A percentile compares a stretch with the other conserved stretches of the same genome.
phyloP scores from a whole-genome alignment of 768 basidiomycete species.

The Mycena venus region DNA sequence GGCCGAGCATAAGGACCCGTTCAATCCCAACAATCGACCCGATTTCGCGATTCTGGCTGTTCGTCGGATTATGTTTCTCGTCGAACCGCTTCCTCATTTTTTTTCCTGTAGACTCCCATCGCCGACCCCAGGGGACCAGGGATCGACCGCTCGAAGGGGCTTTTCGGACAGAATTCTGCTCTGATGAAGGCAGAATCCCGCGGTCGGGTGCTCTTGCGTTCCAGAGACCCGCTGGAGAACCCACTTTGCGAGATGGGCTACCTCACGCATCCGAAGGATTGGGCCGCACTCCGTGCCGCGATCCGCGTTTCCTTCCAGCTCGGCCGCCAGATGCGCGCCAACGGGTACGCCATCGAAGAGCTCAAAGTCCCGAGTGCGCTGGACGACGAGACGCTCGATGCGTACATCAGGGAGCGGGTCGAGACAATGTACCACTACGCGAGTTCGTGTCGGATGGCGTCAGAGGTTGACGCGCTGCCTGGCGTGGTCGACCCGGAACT shows the following conservation, averaged over 20 bases:
- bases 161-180: constrained; percentile 12
- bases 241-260: constrained; percentile 14
- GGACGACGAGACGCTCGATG: constrained; percentile 52
- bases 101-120: not conserved
- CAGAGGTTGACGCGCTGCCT: constrained; percentile 41
- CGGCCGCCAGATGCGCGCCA: constrained; percentile 4
- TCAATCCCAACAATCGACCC: not conserved
- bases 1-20: not conserved
- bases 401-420: constrained; percentile 54
- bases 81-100: not conserved
- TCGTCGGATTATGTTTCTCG: not conserved
- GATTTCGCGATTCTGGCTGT: constrained; percentile 16
- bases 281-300: constrained; percentile 1
- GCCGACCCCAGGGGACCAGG: constrained; percentile 11
- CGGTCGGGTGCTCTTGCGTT: not conserved
- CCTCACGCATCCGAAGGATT: not conserved
- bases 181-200: constrained; percentile 1
- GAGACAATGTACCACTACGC: constrained; percentile 63
- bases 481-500: constrained; percentile 62
- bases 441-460: constrained; percentile 62
- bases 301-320: constrained; percentile 7
- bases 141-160: constrained; percentile 4
- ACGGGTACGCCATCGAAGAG: not conserved
- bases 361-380: constrained; percentile 1
- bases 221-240: not conserved